Conservation (phyloP, 2,329 filamentous ascomycete species). For the Westerdykella aurantiaca region DNA sequence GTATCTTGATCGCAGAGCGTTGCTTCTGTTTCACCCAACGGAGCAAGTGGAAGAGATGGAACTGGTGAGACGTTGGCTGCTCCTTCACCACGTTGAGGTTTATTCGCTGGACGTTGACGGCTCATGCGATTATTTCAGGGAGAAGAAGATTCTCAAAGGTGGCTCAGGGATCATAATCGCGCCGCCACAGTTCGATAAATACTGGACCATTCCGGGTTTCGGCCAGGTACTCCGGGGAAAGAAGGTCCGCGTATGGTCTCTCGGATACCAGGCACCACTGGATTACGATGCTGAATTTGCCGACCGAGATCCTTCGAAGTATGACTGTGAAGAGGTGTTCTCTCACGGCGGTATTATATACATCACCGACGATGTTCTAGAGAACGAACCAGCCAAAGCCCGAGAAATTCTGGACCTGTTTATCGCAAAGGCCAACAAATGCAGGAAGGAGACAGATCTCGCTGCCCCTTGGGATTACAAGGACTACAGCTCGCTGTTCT, state of each 20-base stretch:
- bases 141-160: constrained; percentile 11
- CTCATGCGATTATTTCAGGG: constrained; percentile 22
- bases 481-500: constrained; percentile 20
- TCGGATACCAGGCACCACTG: constrained; percentile 23
- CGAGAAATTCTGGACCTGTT: constrained; percentile 34
- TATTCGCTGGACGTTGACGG: constrained; percentile 18
- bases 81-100: constrained; percentile 27
- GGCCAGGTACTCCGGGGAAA: constrained; percentile 23
- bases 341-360: constrained; percentile 37
- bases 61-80: constrained; percentile 27
- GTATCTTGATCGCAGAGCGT: constrained; percentile 17
- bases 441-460: constrained; percentile 12
- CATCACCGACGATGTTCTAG: constrained; percentile 42
- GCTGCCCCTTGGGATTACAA: constrained; percentile 13
- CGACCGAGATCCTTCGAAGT: constrained; percentile 9
- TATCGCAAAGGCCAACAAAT: constrained; percentile 21
- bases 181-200: constrained; percentile 27
- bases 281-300: constrained; percentile 12
- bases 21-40: constrained; percentile 25
- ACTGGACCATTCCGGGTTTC: constrained; percentile 29
- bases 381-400: constrained; percentile 34
- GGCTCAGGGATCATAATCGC: constrained; percentile 24
- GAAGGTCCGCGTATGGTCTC: constrained; percentile 28
- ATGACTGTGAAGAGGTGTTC: constrained; percentile 32
- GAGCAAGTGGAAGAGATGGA: constrained; percentile 26